phyloP scores from a whole-genome alignment of 2,329 filamentous ascomycete species.

The Colletotrichum australisinense region DNA sequence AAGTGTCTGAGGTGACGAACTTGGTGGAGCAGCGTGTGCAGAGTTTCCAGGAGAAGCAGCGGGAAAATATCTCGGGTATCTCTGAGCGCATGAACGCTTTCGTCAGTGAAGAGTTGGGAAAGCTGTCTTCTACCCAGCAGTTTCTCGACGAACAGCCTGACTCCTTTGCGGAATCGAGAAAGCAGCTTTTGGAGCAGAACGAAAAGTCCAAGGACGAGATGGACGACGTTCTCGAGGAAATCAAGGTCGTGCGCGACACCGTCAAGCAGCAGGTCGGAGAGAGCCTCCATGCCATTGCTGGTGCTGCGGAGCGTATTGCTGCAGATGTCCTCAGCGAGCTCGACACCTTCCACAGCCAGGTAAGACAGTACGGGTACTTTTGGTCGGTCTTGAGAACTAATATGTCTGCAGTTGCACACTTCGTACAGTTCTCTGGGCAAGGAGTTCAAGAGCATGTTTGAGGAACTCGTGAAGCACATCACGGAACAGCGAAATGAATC shows the following conservation, averaged over 20 bases:
- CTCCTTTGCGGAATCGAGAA: slow-evolving; percentile 75
- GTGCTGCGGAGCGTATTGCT: slow-evolving; percentile 88
- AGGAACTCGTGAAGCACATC: slow-evolving; percentile 81
- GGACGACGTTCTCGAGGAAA: slow-evolving; percentile 92
- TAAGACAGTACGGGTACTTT: slow-evolving; percentile 48
- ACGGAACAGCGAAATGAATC: slow-evolving; percentile 82
- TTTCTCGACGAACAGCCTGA: slow-evolving; percentile 77
- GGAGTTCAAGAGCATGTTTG: slow-evolving; percentile 88
- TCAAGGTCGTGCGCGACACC: slow-evolving; percentile 87
- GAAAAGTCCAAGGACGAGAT: slow-evolving; percentile 82
- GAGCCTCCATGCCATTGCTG: slow-evolving; percentile 84
- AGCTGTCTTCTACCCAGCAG: slow-evolving; percentile 75
- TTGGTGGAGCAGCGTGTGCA: slow-evolving; percentile 81
- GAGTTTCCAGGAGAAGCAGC: slow-evolving; percentile 78
- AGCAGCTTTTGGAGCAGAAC: slow-evolving; percentile 75
- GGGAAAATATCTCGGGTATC: slow-evolving; percentile 74
- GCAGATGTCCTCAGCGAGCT: slow-evolving; percentile 90
- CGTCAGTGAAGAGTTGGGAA: slow-evolving; percentile 78
- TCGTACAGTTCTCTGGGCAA: slow-evolving; percentile 87
- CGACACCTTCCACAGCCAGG: slow-evolving; percentile 79
- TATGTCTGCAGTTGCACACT: slow-evolving; percentile 72
- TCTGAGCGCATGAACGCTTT: slow-evolving; percentile 81
- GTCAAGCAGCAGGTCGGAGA: slow-evolving; percentile 89
- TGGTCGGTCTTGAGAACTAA: background rate
- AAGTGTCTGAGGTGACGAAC: slow-evolving; percentile 81